Base-by-base conservation (phyloP, 768 basidiomycete genomes). In the Termitomyces sp. region DNA sequence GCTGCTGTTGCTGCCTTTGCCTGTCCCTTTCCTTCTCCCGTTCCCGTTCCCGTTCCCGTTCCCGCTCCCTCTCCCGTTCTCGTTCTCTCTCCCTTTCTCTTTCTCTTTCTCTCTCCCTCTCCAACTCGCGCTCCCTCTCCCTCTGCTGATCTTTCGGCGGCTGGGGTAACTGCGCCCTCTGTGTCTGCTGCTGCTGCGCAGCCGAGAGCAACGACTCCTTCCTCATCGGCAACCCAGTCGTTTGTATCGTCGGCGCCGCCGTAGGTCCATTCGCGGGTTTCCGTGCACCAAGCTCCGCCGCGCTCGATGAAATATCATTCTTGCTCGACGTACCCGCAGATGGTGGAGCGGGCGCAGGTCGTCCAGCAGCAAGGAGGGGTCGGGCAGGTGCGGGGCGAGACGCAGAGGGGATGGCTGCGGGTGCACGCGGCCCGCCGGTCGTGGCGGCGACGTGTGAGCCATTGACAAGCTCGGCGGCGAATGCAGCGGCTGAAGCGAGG, bases 341-440 rank as follows among this genome's bases (percentile, higher is more conserved):
- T 32, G 72, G 73, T 1, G 83, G 78, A 9, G 79, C 71, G 8
- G 80, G 71, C 1, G 87, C 85, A 7, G 85, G 79, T 12, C 84
- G 77, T 0, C 83, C 81, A 18, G 82, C 81, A 20, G 83, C 78
- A 60, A 87, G 76, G 6, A 84, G 70, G 0, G 91, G 89, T 4
- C 88, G 79, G 2, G 87, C 81, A 22, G 89, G 89, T 0, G 89
- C 85, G 4, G 90, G 81, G 13, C 91, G 78, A 4, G 79, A 79
- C 7, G 86, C 76, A 57, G 86, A 83, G 6, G 72, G 66, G 9
- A 44, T 52, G n/a, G 58, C 10, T 39, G 58, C 39, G 4, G 61
- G 51, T 20, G 59, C 33, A 13, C 62, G 49, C 50, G 55, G 53
- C 20, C 37, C 51, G 42, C 49, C 44, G 20, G 57, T 59, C n/a